These are phyloP conservation scores for Sporisorium graminicola DNA, from an alignment of 1,284 basidiomycete species.

Conservation along the genomic window DNA sequence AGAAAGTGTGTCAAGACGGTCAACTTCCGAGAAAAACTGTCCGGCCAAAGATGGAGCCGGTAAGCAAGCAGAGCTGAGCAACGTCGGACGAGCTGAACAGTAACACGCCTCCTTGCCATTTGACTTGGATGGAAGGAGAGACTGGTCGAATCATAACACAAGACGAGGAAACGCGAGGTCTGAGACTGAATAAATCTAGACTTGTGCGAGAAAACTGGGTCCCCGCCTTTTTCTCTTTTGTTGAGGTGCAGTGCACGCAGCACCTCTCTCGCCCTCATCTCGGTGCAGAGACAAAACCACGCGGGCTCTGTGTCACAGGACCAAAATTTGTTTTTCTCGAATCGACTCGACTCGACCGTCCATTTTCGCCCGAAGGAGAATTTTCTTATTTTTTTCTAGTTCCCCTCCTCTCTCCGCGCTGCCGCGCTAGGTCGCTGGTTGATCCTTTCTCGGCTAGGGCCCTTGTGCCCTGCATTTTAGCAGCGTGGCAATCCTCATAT, in stretches of 20 bases:
- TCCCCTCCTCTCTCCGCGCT: not conserved
- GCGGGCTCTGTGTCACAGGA: not conserved
- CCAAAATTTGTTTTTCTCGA: too few species aligned
- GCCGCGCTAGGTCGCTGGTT: not conserved
- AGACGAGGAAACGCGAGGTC: not conserved
- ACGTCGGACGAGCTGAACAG: not conserved
- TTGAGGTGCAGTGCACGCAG: not conserved
- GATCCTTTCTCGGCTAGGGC: not conserved
- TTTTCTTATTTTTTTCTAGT: not conserved
- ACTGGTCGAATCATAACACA: slow-evolving; percentile 11
- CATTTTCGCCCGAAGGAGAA: not conserved
- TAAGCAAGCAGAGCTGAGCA: not conserved
- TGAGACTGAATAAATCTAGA: slow-evolving; percentile 36
- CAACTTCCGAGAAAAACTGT: not conserved
- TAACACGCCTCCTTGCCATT: not conserved
- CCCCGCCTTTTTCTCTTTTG: slow-evolving; percentile 17
- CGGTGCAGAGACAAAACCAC: not conserved
- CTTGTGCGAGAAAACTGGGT: slow-evolving; percentile 21
- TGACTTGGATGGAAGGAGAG: too few species aligned
- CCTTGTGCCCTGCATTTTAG: not conserved
- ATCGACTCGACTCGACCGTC: too few species aligned
- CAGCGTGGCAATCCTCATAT: not conserved
- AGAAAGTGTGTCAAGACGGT: not conserved
- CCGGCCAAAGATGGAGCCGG: not conserved
- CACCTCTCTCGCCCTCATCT: not conserved